Evolutionary conservation across 441 rosid genomes (phyloP), one percentile per base, ranked within the genome.

Genomic region (Bruguiera hainesii): DNA sequence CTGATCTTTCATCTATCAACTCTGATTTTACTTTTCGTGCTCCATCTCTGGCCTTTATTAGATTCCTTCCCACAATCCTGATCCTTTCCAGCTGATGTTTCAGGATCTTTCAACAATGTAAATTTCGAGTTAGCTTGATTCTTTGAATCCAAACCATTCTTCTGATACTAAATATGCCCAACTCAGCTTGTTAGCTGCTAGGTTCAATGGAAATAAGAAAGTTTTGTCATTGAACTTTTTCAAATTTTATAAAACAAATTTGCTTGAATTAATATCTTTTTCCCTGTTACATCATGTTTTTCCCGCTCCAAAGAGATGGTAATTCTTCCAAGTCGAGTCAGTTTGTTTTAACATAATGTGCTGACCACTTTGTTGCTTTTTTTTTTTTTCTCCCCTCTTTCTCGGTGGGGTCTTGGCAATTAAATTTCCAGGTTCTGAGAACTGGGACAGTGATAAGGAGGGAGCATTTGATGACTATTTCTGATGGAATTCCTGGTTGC

Each of bases 391-490:
- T 67, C 3, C 2, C 28, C 16, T 23, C 21, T 55, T n/a, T 55
- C 28, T 20, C 13, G 4, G 11, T 23, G 25, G 6, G 58, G 58
- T 55, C 58, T 55, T 55, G 58, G 73, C 60, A 70, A 71, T 71
- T 69, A 33, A 73, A 67, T 70, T 69, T 18, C 80, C 91, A 90
- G 97, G 89, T 75, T 57, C 86, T 23, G 84, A 78, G 71, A 76
- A 75, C 58, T 64, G 62, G 69, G 80, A 81, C 26, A 79, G 75
- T 69, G 88, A 80, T 53, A 88, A 82, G 76, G 87, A 82, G 64
- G 90, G 94, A 19, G 94, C 86, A 57, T 90, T 93, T 73, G 96
- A 89, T 69, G 97, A 88, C 75, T 89, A 73, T 84, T 93, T 89
- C 81, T 90, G 82, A 85, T 71, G 79, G 70, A 71, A 75, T 53